Evolutionary conservation across 495 filamentous ascomycete genomes (phyloP).

Genomic region (Chaetomium cochliodes): DNA sequence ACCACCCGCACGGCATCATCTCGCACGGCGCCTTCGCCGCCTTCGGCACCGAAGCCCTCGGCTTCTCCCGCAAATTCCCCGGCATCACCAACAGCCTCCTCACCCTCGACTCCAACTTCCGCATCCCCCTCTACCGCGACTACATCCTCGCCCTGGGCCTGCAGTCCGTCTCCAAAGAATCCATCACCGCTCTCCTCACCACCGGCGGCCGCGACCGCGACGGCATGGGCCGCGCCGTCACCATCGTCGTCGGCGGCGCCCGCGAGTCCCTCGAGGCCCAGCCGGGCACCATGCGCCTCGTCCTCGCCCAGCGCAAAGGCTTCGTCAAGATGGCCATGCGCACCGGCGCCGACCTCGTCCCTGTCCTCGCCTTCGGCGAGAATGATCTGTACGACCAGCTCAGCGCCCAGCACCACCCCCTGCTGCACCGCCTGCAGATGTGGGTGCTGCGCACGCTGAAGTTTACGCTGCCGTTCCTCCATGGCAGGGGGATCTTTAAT

Average conservation of each 20-base stretch:
- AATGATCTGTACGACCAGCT: slow-evolving; percentile 95
- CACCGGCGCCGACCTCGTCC: slow-evolving; percentile 86
- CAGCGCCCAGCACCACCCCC: slow-evolving; percentile 64
- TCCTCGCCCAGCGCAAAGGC: slow-evolving; percentile 80
- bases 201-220: slow-evolving; percentile 72
- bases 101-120: slow-evolving; percentile 91
- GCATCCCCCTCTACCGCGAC: slow-evolving; percentile 89
- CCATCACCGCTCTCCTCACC: slow-evolving; percentile 80
- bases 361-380: slow-evolving; percentile 89
- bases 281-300: slow-evolving; percentile 68
- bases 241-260: slow-evolving; percentile 92
- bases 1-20: slow-evolving; percentile 97
- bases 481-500: slow-evolving; percentile 91
- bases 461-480: slow-evolving; percentile 90
- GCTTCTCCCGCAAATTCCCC: slow-evolving; percentile 86
- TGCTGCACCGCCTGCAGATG: slow-evolving; percentile 74
- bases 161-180: slow-evolving; percentile 84
- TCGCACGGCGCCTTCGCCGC: slow-evolving; percentile 91
- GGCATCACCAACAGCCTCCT: slow-evolving; percentile 93
- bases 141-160: slow-evolving; percentile 85
- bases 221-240: slow-evolving; percentile 94
- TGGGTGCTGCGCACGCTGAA: slow-evolving; percentile 77
- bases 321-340: slow-evolving; percentile 92
- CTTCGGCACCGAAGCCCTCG: slow-evolving; percentile 86
- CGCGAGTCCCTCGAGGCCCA: slow-evolving; percentile 85